These are phyloP conservation scores for Solanum appendiculatum DNA, from an alignment of 257 asterid species.

Conservation along the genomic window DNA sequence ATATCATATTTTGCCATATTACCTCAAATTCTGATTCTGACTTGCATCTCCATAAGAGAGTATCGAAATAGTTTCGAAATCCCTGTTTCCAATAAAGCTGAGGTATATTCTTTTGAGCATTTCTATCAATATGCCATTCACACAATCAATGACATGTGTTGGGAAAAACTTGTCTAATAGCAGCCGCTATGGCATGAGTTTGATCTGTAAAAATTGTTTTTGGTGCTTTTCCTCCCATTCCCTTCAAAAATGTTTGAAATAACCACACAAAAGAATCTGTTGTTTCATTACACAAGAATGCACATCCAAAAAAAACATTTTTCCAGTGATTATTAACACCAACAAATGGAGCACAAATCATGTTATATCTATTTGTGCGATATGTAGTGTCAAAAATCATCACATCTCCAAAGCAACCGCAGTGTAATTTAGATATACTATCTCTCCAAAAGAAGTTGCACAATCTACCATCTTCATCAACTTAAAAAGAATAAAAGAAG, in stretches of 20 bases:
- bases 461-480: not conserved
- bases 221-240: not conserved
- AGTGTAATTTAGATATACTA: not conserved
- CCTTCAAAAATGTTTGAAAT: not conserved
- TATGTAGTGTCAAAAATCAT: not conserved
- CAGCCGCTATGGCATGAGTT: not conserved
- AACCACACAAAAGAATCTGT: not conserved
- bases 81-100: not conserved
- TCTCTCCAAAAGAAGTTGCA: not conserved
- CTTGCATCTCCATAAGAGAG: not conserved
- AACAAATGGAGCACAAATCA: constrained; percentile 5
- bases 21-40: not conserved
- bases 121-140: not conserved
- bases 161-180: not conserved
- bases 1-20: not conserved
- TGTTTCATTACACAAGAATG: not conserved
- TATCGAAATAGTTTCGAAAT: not conserved
- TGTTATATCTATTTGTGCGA: not conserved
- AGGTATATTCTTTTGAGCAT: not conserved
- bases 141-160: not conserved
- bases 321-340: not conserved
- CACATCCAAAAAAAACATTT: not conserved
- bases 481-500: not conserved
- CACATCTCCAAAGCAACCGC: not conserved
- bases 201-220: not conserved